These are phyloP conservation scores for Lactifluus subvellereus DNA, from an alignment of 768 basidiomycete species.

Conservation along the genomic window DNA sequence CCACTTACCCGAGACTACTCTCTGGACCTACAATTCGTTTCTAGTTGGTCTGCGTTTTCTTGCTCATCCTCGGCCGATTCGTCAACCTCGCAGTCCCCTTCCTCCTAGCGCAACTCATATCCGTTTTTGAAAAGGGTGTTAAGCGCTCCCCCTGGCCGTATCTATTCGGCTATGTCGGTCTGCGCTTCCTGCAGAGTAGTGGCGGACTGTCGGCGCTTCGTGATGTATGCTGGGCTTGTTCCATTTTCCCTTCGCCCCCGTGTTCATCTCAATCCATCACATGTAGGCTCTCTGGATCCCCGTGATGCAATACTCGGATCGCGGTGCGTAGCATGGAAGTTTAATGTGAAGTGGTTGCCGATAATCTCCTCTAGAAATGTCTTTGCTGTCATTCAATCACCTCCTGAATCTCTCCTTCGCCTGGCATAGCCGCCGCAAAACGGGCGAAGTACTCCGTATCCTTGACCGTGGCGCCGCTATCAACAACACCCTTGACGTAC, in stretches of 20 bases:
- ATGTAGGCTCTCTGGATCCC: conserved; percentile 70
- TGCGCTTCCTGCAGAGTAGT: conserved; percentile 70
- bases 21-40: background rate
- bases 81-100: conserved; percentile 70
- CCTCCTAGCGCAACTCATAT: conserved; percentile 60
- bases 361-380: conserved; percentile 57
- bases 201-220: conserved; percentile 70
- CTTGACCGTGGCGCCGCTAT: conserved; percentile 82
- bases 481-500: conserved; percentile 70
- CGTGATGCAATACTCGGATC: conserved; percentile 84
- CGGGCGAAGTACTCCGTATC: conserved; percentile 79
- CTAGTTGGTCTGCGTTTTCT: conserved; percentile 59
- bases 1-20: conserved; percentile 3
- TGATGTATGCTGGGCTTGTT: conserved; percentile 28
- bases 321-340: conserved; percentile 36
- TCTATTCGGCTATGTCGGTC: conserved; percentile 57
- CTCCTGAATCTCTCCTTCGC: conserved; percentile 80
- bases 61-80: conserved; percentile 70
- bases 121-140: conserved; percentile 44
- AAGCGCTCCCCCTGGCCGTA: conserved; percentile 58
- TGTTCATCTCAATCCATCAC: background rate
- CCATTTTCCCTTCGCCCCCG: background rate
- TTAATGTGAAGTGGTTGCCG: background rate
- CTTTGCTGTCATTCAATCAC: conserved; percentile 78
- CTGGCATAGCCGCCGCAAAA: conserved; percentile 77